Evolutionary conservation across 2,329 filamentous ascomycete species (phyloP).

Genomic region (Aspergillus hiratsukae): DNA sequence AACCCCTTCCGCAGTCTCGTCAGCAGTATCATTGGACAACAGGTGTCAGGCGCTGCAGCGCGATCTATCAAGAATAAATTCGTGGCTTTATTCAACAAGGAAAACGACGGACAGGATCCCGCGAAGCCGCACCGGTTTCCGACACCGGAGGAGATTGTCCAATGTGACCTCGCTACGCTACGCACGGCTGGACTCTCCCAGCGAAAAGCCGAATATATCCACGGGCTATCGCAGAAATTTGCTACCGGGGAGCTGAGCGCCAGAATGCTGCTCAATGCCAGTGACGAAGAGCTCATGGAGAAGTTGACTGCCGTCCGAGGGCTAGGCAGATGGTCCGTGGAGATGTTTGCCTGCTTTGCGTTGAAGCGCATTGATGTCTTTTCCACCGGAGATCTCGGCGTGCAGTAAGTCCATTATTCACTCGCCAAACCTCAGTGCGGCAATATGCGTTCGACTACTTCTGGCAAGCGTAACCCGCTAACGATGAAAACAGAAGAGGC

Average conservation of each 20-base stretch:
- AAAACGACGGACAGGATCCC: constrained; percentile 4
- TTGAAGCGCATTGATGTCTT: constrained; percentile 94
- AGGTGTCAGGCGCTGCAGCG: constrained; percentile 90
- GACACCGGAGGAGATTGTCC: constrained; percentile 66
- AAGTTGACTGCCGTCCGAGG: constrained; percentile 81
- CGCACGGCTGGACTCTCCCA: constrained; percentile 85
- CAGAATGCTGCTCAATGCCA: constrained; percentile 68
- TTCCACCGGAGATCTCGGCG: constrained; percentile 83
- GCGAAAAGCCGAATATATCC: constrained; percentile 92
- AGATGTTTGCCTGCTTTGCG: constrained; percentile 98
- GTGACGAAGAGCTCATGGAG: constrained; percentile 80
- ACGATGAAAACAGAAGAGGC: constrained; percentile 54
- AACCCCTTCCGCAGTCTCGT: constrained; percentile 82
- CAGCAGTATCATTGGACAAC: constrained; percentile 90
- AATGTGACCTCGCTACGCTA: constrained; percentile 60
- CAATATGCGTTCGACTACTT: neutral
- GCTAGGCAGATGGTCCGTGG: constrained; percentile 83
- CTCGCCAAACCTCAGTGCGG: neutral
- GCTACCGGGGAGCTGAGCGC: constrained; percentile 68
- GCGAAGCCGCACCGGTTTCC: constrained; percentile 56
- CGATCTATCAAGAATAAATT: constrained; percentile 85
- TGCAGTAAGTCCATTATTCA: constrained; percentile 57
- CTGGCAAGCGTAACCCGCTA: neutral
- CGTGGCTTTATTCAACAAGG: constrained; percentile 61
- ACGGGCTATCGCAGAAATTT: constrained; percentile 81